These are phyloP conservation scores for Phialemonium atrogriseum DNA, from an alignment of 2,329 filamentous ascomycete genomes.

Conservation along the genomic window DNA sequence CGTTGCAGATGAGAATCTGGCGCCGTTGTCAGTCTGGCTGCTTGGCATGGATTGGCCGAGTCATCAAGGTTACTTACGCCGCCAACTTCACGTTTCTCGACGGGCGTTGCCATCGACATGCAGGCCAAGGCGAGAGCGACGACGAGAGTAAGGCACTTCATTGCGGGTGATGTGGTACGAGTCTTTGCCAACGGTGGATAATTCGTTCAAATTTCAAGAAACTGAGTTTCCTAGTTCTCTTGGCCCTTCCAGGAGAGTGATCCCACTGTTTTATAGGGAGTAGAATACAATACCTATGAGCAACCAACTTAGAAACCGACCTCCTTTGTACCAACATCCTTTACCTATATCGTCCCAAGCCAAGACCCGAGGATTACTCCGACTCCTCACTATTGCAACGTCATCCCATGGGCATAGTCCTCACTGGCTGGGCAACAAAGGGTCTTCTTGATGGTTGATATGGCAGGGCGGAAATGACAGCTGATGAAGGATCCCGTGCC, in stretches of 20 bases:
- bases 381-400: too few relatives aligned
- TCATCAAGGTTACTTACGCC: constrained; percentile 30
- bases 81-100: constrained; percentile 33
- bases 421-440: too few relatives aligned
- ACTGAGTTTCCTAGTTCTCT: not conserved
- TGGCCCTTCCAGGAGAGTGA: not conserved
- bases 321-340: not conserved
- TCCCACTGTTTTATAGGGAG: not conserved
- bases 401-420: too few relatives aligned
- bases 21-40: not conserved
- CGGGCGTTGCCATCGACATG: constrained; percentile 12
- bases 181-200: not conserved
- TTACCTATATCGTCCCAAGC: not conserved
- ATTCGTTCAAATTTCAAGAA: not conserved
- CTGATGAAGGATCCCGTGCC: too few relatives aligned
- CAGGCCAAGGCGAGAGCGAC: constrained; percentile 5
- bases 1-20: constrained; percentile 42
- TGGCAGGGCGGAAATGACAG: not conserved
- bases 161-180: not conserved
- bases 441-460: too few relatives aligned
- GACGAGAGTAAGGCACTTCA: constrained; percentile 1
- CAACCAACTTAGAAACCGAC: not conserved
- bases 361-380: not conserved
- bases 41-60: not conserved
- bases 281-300: not conserved